phyloP scores from a whole-genome alignment of 129 eudicot genomes.

The Logfia minima region DNA sequence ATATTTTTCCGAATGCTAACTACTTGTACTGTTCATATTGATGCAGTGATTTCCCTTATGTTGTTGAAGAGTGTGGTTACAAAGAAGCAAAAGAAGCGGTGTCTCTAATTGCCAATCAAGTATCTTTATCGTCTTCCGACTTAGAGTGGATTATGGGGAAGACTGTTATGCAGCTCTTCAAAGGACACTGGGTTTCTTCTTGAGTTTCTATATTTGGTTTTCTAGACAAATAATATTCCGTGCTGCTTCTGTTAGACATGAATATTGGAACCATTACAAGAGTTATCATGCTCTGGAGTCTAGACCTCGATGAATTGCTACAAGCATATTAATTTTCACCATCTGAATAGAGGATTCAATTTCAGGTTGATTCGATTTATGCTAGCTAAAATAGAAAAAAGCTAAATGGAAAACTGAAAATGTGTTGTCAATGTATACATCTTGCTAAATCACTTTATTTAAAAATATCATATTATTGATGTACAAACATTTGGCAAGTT shows the following conservation, averaged over 20 bases:
- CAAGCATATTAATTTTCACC: not conserved
- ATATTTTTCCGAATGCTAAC: not conserved
- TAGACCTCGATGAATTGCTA: not conserved
- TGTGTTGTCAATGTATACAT: not conserved
- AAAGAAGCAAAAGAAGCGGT: conserved; percentile 68
- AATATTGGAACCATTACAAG: not conserved
- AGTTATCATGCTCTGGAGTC: not conserved
- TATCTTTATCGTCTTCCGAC: conserved; percentile 52
- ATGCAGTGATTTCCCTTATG: conserved; percentile 86
- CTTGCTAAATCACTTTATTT: not conserved
- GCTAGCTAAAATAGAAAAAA: not conserved
- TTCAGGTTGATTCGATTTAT: not conserved
- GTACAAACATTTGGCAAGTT: not conserved
- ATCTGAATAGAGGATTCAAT: not conserved
- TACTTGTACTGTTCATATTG: not conserved
- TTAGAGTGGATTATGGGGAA: conserved; percentile 84
- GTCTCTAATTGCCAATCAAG: conserved; percentile 44
- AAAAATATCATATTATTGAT: no score
- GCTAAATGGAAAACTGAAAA: not conserved
- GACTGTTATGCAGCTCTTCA: conserved; percentile 53
- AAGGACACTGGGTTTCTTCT: conserved; percentile 39
- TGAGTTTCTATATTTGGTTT: conserved; percentile 17
- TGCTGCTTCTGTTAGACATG: not conserved
- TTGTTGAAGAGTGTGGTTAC: conserved; percentile 81
- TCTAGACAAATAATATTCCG: not conserved